Conservation (phyloP, 225 moss, liverwort and hornwort species). For the Pseudoscleropodium purum region DNA sequence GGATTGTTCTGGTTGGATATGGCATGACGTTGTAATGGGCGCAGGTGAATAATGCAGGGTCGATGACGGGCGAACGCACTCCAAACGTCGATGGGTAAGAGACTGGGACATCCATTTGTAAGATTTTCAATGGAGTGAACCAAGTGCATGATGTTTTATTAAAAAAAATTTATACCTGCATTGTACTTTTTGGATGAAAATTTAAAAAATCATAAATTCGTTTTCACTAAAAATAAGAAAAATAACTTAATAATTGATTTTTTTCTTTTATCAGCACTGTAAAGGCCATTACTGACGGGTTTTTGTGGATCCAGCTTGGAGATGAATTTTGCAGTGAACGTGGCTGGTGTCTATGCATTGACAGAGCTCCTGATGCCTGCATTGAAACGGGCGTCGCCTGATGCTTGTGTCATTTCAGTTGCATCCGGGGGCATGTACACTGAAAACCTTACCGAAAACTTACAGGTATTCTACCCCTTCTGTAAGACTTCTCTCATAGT, state of each 20-base stretch:
- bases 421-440: conserved; percentile 71
- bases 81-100: conserved; percentile 50
- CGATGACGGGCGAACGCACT: conserved; percentile 36
- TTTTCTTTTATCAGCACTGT: neutral
- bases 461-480: conserved; percentile 35
- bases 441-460: conserved; percentile 38
- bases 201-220: too few relatives aligned
- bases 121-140: neutral
- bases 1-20: neutral
- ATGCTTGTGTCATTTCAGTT: conserved; percentile 57
- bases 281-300: neutral
- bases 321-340: conserved; percentile 81
- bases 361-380: conserved; percentile 67
- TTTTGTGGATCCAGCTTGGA: conserved; percentile 47
- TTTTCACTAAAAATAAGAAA: neutral
- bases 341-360: conserved; percentile 56
- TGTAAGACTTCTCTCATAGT: neutral
- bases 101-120: neutral
- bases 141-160: neutral
- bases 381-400: conserved; percentile 54
- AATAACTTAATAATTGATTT: neutral
- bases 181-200: neutral
- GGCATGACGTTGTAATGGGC: neutral
- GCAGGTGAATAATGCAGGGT: conserved; percentile 82
- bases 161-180: too few relatives aligned